Evolutionary conservation across 2,329 filamentous ascomycete species (phyloP).

Genomic region (Fusarium sacchari): DNA sequence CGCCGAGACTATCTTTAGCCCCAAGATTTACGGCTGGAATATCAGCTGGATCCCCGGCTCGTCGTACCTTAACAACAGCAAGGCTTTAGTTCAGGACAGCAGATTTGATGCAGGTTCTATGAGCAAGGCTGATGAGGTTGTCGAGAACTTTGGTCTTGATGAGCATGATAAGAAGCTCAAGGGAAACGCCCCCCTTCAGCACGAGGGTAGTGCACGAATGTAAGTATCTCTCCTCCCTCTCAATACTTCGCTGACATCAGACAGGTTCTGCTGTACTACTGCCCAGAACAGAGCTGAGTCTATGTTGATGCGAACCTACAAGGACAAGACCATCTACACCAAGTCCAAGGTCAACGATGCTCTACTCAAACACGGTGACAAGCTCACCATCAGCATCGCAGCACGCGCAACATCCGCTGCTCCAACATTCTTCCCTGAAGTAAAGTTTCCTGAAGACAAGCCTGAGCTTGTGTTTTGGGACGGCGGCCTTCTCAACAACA

Average conservation of each 20-base stretch:
- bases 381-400: conserved; percentile 34
- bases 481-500: conserved; percentile 34
- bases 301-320: conserved; percentile 23
- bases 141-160: conserved; percentile 24
- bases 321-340: conserved; percentile 4
- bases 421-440: conserved; percentile 32
- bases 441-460: conserved; percentile 4
- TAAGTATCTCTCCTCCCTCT: not conserved
- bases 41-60: conserved; percentile 15
- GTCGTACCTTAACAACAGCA: conserved; percentile 18
- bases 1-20: conserved; percentile 25
- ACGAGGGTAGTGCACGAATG: conserved; percentile 11
- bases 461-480: conserved; percentile 28
- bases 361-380: not conserved
- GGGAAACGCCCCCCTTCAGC: conserved; percentile 25
- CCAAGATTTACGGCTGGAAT: conserved; percentile 22
- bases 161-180: conserved; percentile 26
- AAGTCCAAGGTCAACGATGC: conserved; percentile 28
- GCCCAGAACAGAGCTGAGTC: conserved; percentile 33
- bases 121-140: conserved; percentile 23
- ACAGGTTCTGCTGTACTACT: conserved; percentile 16
- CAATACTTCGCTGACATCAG: fast-evolving
- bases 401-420: conserved; percentile 33
- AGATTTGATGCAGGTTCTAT: conserved; percentile 23
- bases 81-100: conserved; percentile 21